phyloP scores from a whole-genome alignment of 73 alveolate species.

The Paraurostyla sp. region DNA sequence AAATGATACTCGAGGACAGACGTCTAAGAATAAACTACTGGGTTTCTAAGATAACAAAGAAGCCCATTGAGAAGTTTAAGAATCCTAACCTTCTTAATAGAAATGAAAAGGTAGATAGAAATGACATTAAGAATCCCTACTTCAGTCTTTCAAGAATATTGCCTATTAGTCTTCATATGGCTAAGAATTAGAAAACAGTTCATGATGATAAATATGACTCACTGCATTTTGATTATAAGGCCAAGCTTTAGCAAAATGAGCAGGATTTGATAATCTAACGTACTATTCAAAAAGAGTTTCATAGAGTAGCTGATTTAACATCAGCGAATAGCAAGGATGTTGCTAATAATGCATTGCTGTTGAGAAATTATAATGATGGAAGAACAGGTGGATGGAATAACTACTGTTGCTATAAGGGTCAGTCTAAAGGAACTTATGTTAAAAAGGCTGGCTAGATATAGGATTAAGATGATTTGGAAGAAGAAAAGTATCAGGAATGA shows the following conservation, averaged over 20 bases:
- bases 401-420: slow-evolving; percentile 79
- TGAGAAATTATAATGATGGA: slow-evolving; percentile 97
- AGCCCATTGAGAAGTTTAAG: slow-evolving; percentile 94
- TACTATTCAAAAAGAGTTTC: slow-evolving; percentile 85
- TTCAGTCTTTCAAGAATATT: slow-evolving; percentile 88
- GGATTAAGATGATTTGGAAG: slow-evolving; percentile 1
- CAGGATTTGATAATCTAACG: slow-evolving; percentile 80
- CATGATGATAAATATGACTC: slow-evolving; percentile 55
- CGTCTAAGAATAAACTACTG: slow-evolving; percentile 96
- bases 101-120: slow-evolving; percentile 87
- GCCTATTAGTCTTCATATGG: slow-evolving; percentile 83
- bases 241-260: slow-evolving; percentile 82
- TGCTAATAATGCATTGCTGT: slow-evolving; percentile 85
- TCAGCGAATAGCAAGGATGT: slow-evolving; percentile 76
- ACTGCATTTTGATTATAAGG: slow-evolving; percentile 80
- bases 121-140: slow-evolving; percentile 91
- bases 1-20: slow-evolving; percentile 95
- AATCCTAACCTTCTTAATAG: slow-evolving; percentile 91
- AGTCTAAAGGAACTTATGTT: slow-evolving; percentile 47
- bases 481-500: neutral
- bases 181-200: slow-evolving; percentile 67
- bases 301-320: slow-evolving; percentile 78
- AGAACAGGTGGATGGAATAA: slow-evolving; percentile 89
- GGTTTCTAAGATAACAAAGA: slow-evolving; percentile 93
- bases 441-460: neutral